A percentile compares a stretch with the other conserved stretches of the same genome.
These are phyloP conservation scores for Tylopilus balloui DNA, from an alignment of 768 basidiomycete species.

Conservation along the genomic window DNA sequence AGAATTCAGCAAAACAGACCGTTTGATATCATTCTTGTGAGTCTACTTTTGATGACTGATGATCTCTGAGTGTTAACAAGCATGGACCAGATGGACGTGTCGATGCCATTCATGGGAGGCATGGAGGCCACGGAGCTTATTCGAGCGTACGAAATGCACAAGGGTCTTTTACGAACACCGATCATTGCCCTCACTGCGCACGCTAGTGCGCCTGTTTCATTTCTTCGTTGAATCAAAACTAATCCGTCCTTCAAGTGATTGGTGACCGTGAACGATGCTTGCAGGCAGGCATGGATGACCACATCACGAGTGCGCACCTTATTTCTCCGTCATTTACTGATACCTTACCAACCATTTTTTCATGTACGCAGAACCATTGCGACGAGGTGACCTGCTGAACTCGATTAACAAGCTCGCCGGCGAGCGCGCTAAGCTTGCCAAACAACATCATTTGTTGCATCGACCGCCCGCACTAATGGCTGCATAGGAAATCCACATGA, in stretches of 20 bases:
- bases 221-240: slow-evolving; percentile 2
- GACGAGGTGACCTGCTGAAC: slow-evolving; percentile 74
- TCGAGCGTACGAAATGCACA: slow-evolving; percentile 74
- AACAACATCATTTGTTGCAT: slow-evolving; percentile 31
- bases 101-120: slow-evolving; percentile 98
- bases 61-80: slow-evolving; percentile 1
- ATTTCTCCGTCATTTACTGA: background rate
- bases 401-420: slow-evolving; percentile 77
- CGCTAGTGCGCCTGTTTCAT: slow-evolving; percentile 62
- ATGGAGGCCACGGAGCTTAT: slow-evolving; percentile 97
- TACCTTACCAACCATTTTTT: background rate
- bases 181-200: slow-evolving; percentile 98
- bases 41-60: slow-evolving; percentile 27
- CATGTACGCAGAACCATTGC: slow-evolving; percentile 58
- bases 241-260: slow-evolving; percentile 57
- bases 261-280: slow-evolving; percentile 76
- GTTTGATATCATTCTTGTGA: slow-evolving; percentile 88
- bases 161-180: slow-evolving; percentile 67
- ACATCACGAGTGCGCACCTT: slow-evolving; percentile 67
- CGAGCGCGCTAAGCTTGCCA: slow-evolving; percentile 44
- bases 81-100: slow-evolving; percentile 82
- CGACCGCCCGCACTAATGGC: slow-evolving; percentile 32
- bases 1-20: slow-evolving; percentile 65
- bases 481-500: slow-evolving; percentile 9
- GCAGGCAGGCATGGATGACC: slow-evolving; percentile 79